Percentiles rank a stretch among this genome's conserved stretches.
These are phyloP conservation scores for Colletotrichum sp. DNA, from an alignment of 2,329 filamentous ascomycete genomes.

Conservation along the genomic window DNA sequence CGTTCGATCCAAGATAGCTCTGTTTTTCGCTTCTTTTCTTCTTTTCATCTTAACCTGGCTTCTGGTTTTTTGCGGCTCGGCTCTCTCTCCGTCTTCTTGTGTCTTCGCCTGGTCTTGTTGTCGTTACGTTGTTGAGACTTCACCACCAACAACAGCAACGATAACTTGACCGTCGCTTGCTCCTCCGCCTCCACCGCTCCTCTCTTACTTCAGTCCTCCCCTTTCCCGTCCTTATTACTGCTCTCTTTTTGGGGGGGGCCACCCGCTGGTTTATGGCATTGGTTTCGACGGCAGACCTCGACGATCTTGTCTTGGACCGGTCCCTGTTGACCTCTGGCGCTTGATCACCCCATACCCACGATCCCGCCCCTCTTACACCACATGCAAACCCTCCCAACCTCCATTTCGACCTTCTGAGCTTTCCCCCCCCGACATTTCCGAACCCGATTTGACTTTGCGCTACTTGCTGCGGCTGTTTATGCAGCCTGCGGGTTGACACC, in stretches of 20 bases:
- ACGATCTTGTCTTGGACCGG: not conserved
- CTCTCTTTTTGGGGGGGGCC: not conserved
- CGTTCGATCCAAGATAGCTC: not conserved
- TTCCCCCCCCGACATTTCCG: not conserved
- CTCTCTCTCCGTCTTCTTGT: not conserved
- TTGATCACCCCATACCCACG: not conserved
- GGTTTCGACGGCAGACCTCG: not conserved
- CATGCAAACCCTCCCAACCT: slow-evolving; percentile 1
- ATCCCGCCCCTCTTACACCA: not conserved
- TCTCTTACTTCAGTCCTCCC: not conserved
- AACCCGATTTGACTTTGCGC: not conserved
- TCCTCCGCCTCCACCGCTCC: not conserved
- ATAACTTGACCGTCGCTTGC: not conserved
- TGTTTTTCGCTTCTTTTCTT: slow-evolving; percentile 1
- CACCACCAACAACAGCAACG: not conserved
- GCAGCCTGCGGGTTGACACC: slow-evolving; percentile 2
- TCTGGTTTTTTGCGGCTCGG: not conserved
- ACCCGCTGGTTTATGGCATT: not conserved
- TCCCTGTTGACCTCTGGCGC: not conserved
- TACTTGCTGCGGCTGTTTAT: not conserved
- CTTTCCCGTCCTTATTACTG: not conserved
- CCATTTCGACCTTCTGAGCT: not conserved
- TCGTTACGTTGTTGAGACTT: not conserved
- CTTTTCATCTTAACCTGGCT: not conserved
- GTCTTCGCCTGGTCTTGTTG: not conserved